These are phyloP conservation scores for Hemerocallis citrina DNA, from an alignment of 106 monocot species.

Conservation along the genomic window DNA sequence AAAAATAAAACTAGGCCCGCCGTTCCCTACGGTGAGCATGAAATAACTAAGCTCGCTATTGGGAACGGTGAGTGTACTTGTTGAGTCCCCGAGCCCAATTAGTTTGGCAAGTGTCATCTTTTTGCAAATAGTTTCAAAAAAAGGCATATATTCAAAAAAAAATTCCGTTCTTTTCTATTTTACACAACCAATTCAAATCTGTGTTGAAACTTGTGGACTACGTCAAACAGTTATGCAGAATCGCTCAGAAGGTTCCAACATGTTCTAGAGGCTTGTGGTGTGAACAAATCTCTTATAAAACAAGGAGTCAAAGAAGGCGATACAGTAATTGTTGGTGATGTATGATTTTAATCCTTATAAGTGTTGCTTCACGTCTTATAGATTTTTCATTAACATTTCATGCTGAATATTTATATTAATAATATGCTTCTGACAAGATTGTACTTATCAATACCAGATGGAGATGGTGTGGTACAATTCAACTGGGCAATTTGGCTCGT, in stretches of 20 bases:
- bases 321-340: conserved; percentile 90
- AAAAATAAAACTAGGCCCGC: no score
- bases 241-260: conserved; percentile 90
- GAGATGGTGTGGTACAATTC: conserved; percentile 90
- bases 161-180: background rate
- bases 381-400: background rate
- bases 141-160: no score
- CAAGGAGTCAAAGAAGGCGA: conserved; percentile 94
- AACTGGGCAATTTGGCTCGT: conserved; percentile 19
- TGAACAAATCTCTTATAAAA: conserved; percentile 81
- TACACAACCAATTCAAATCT: background rate
- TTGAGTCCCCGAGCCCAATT: no score
- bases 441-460: conserved; percentile 42
- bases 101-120: no score
- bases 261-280: conserved; percentile 97
- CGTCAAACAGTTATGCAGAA: conserved; percentile 79
- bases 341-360: conserved; percentile 23
- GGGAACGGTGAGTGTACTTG: no score
- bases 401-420: background rate
- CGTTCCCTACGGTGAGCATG: no score
- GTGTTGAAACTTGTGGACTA: conserved; percentile 3
- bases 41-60: no score
- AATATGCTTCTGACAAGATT: background rate
- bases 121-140: no score
- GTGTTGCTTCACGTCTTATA: background rate